Percentiles rank a stretch among this genome's conserved stretches.
Evolutionary conservation across 345 rosid species (phyloP).

Genomic region (Brassica juncea): DNA sequence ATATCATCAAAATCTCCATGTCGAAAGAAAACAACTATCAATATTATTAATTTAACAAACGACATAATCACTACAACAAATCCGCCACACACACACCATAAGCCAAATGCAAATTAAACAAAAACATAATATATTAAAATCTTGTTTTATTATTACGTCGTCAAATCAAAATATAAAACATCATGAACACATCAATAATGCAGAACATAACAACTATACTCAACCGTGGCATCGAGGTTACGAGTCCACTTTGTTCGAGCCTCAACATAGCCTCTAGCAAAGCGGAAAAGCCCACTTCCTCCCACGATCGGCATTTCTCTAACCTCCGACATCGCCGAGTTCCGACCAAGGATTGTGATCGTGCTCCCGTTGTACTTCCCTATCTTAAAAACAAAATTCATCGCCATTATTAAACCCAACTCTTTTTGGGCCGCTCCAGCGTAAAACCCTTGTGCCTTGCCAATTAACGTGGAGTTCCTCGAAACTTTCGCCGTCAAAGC

Average conservation of each 20-base stretch:
- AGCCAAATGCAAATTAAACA: background rate
- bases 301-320: slow-evolving; percentile 81
- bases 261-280: slow-evolving; percentile 71
- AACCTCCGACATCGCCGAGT: slow-evolving; percentile 46
- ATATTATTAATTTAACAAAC: background rate
- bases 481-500: no score
- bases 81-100: slow-evolving; percentile 21
- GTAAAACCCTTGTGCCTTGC: no score
- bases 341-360: slow-evolving; percentile 64
- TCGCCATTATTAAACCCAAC: no score
- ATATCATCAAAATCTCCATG: background rate
- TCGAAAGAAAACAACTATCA: background rate
- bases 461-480: no score
- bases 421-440: no score
- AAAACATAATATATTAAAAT: background rate
- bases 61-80: background rate
- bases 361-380: slow-evolving; percentile 75
- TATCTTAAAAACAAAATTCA: background rate
- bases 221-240: slow-evolving; percentile 49
- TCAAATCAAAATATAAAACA: slow-evolving; percentile 12
- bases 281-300: slow-evolving; percentile 76
- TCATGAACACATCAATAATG: slow-evolving; percentile 46
- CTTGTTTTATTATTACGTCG: background rate
- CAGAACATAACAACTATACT: slow-evolving; percentile 56
- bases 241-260: slow-evolving; percentile 47